Conservation (phyloP, 352 stramenopile species). For the Phytopythium ostracodes region DNA sequence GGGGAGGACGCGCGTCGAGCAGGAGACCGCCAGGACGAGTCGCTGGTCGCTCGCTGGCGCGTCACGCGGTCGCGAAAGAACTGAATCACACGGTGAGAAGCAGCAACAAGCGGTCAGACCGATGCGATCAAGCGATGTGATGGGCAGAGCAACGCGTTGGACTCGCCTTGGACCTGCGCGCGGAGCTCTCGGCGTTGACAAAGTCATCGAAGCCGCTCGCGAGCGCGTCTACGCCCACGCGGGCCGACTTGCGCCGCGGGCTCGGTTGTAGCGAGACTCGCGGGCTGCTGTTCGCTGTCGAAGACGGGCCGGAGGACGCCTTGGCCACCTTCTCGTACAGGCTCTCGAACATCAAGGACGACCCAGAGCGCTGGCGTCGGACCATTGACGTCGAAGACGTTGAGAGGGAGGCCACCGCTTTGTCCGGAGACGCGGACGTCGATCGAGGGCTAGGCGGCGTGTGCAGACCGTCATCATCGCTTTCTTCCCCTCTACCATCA, state of each 20-base stretch:
- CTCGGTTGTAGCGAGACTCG: constrained; percentile 9
- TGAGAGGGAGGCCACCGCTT: background rate
- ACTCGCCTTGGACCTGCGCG: background rate
- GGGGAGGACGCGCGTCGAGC: background rate
- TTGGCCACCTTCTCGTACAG: constrained; percentile 23
- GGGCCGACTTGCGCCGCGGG: constrained; percentile 5
- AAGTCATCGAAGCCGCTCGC: constrained; percentile 31
- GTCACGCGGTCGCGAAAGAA: background rate
- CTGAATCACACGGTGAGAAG: background rate
- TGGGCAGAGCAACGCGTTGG: background rate
- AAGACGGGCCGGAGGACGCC: background rate
- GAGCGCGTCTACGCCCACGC: background rate
- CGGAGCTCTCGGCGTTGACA: constrained; percentile 1
- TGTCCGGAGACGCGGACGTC: background rate
- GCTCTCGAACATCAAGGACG: constrained; percentile 17
- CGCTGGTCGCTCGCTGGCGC: background rate
- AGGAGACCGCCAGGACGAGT: background rate
- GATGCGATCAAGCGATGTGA: background rate
- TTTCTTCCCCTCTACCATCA: background rate
- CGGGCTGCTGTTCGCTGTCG: background rate
- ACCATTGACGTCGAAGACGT: background rate
- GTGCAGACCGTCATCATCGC: constrained; percentile 4
- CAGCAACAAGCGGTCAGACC: background rate
- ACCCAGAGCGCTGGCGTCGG: background rate
- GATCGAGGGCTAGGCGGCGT: constrained; percentile 10